These are phyloP conservation scores for Choiromyces venosus DNA, from an alignment of 495 filamentous ascomycete genomes.

Conservation along the genomic window DNA sequence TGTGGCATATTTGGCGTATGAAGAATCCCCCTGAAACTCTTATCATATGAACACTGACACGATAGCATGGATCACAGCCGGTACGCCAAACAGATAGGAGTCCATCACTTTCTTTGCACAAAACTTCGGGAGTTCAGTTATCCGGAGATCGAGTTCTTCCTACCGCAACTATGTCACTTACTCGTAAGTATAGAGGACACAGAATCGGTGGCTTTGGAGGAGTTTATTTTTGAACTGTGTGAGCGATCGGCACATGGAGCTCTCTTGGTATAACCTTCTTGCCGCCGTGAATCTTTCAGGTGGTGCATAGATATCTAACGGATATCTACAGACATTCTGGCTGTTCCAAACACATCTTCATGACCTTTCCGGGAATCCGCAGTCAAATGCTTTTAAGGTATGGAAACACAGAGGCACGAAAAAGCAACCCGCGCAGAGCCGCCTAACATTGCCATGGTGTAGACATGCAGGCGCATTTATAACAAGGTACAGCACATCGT, in stretches of 20 bases:
- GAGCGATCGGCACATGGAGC: conserved; percentile 74
- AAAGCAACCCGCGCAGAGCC: conserved; percentile 1
- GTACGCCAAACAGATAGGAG: conserved; percentile 74
- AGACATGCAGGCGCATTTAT: conserved; percentile 67
- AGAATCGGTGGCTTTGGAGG: conserved; percentile 75
- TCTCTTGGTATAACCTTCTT: conserved; percentile 55
- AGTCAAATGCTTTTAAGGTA: conserved; percentile 57
- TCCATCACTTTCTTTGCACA: conserved; percentile 71
- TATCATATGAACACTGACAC: conserved; percentile 23
- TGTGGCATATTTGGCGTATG: conserved; percentile 72
- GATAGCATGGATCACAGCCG: conserved; percentile 49
- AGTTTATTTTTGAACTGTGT: conserved; percentile 72
- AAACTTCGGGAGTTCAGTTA: conserved; percentile 76
- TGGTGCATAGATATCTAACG: conserved; percentile 27
- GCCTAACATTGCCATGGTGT: conserved; percentile 16
- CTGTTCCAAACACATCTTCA: conserved; percentile 75
- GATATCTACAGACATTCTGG: conserved; percentile 63
- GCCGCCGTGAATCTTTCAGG: conserved; percentile 1
- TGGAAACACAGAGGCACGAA: conserved; percentile 2
- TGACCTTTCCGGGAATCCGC: conserved; percentile 63
- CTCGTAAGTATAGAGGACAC: conserved; percentile 68
- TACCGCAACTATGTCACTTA: conserved; percentile 73
- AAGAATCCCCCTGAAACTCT: conserved; percentile 25
- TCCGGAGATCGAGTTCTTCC: conserved; percentile 78
- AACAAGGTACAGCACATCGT: conserved; percentile 77